Evolutionary conservation across 2,329 filamentous ascomycete species (phyloP).

Genomic region (Tolypocladium endophyticum): DNA sequence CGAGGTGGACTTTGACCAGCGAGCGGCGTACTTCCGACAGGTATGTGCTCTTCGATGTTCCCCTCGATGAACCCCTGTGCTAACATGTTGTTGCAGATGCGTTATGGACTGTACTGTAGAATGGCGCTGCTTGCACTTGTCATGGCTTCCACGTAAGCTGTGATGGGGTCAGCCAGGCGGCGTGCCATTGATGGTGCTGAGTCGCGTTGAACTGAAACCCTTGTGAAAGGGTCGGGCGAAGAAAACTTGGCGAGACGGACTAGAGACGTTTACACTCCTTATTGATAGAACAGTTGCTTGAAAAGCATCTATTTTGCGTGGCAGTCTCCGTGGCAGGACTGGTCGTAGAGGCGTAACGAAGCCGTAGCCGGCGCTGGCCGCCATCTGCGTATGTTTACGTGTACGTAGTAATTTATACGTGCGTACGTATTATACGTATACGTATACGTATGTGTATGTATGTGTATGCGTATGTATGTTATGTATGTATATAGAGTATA

Average conservation of each 20-base stretch:
- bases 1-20: conserved; percentile 95
- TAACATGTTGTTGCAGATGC: conserved; percentile 59
- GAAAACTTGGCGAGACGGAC: neutral
- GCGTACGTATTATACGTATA: neutral
- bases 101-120: conserved; percentile 92
- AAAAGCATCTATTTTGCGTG: neutral
- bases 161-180: neutral
- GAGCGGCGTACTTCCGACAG: conserved; percentile 98
- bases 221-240: neutral
- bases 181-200: neutral
- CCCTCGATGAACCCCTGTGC: conserved; percentile 10
- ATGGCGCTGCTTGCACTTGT: conserved; percentile 96
- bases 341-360: neutral
- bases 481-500: neutral
- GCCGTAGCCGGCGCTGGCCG: neutral
- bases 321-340: neutral
- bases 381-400: conserved; percentile 6
- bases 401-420: conserved; percentile 5
- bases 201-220: neutral
- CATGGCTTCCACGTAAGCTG: conserved; percentile 40
- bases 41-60: conserved; percentile 44
- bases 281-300: conserved; percentile 1
- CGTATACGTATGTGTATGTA: conserved; percentile 1
- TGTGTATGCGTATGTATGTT: conserved; percentile 1
- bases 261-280: neutral